Base-by-base conservation (phyloP, 805 yeast genomes). In the Millerozyma acaciae region DNA sequence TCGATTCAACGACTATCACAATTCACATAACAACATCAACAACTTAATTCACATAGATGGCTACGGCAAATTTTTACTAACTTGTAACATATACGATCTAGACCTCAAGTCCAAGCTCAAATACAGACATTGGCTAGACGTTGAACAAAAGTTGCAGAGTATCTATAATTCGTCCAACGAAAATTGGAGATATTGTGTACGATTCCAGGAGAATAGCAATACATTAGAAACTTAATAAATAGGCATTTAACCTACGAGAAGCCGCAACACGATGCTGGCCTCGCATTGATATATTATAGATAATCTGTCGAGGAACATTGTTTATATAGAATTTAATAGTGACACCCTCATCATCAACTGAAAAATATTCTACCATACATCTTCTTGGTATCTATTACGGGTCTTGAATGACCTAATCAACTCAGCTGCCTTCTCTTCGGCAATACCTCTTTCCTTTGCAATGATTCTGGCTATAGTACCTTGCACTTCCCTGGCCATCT, bases 401-500 rank as follows among this genome's bases (percentile, higher is more conserved):
- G 85, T 78, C 58, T 84, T 85, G 65, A 84, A 74, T 43, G 80
- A 74, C 65, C 86, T 84, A 39, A 87, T 73, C 51, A 84, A 68
- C 38, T 83, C 93, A 34, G 76, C 74, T 9, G 95, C 96, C 44
- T 76, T 78, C 21, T 73, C 82, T 37, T 70, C 72, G 5, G 80
- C 44, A 18, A 87, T 61, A n/a, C 70, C 74, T 51, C 89, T 80
- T 43, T 76, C 75, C 35, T 73, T 57, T 28, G 78, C 60, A 30
- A 89, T 55, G 37, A 93, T 80, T 41, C 73, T 67, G 9, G 71
- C 70, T 39, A 90, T 68, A 1, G 90, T 70, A 28, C 68, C 58
- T 49, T 84, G 88, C 7, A 90, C 97, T 53, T 88, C 95, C 62
- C 90, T 82, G 4, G 97, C 96, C 98, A 90, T 93, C 44, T 75